Percentiles rank a stretch among this genome's conserved stretches.
Conservation (phyloP, 2,329 filamentous ascomycete genomes). For the Fusarium hainanense region DNA sequence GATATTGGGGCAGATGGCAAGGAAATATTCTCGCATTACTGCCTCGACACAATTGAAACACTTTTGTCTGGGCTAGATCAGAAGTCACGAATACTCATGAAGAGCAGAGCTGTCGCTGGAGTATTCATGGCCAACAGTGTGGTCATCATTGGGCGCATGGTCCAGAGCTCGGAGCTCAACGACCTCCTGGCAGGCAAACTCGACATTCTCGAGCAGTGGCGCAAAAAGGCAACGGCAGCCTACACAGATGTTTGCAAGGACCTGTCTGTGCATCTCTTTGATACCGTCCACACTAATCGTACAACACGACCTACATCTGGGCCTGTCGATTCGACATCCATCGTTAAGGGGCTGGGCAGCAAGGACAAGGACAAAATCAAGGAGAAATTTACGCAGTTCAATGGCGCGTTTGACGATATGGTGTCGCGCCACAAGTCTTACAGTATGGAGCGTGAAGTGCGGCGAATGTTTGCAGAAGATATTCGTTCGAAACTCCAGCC, state of each 20-base stretch:
- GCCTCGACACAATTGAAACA: conserved; percentile 86
- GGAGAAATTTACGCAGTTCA: conserved; percentile 94
- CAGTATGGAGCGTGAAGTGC: conserved; percentile 91
- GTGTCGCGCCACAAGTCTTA: conserved; percentile 83
- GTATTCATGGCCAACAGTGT: conserved; percentile 93
- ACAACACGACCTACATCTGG: conserved; percentile 77
- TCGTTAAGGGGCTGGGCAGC: conserved; percentile 83
- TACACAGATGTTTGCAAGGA: conserved; percentile 93
- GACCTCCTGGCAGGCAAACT: conserved; percentile 76
- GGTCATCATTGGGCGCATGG: conserved; percentile 84
- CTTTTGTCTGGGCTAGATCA: conserved; percentile 80
- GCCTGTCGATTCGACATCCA: conserved; percentile 81
- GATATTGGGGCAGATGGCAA: conserved; percentile 90
- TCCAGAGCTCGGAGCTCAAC: conserved; percentile 81
- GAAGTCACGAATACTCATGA: conserved; percentile 77
- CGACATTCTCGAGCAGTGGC: conserved; percentile 80
- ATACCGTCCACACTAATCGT: conserved; percentile 91
- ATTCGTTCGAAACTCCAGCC: conserved; percentile 93
- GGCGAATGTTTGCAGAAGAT: conserved; percentile 81
- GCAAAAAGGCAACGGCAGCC: conserved; percentile 83
- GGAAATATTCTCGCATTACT: conserved; percentile 90
- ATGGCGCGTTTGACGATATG: conserved; percentile 88
- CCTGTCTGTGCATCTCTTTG: conserved; percentile 83
- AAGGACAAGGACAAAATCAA: conserved; percentile 98
- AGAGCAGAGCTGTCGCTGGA: conserved; percentile 81